These are phyloP conservation scores for Pseudomonodictys pantanalensis DNA, from an alignment of 495 filamentous ascomycete genomes.

Conservation along the genomic window DNA sequence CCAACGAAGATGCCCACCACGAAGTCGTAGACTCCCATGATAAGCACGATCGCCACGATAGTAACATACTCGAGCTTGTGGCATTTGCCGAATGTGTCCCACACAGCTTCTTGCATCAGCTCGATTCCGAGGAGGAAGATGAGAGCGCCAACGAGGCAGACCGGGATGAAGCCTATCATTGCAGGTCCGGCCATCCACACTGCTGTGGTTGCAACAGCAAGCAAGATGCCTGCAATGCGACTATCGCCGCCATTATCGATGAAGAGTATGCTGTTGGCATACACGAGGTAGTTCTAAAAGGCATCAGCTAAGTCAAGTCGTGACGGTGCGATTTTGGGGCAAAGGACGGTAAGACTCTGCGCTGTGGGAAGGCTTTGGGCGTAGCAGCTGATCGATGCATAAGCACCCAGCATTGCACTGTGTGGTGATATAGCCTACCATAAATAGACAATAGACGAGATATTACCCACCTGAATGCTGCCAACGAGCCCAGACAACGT, in stretches of 20 bases:
- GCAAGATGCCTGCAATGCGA: conserved; percentile 78
- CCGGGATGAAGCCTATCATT: conserved; percentile 89
- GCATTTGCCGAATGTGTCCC: conserved; percentile 82
- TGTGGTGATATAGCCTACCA: no score
- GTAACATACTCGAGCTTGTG: conserved; percentile 85
- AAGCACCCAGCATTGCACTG: no score
- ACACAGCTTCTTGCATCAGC: conserved; percentile 79
- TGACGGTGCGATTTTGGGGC: no score
- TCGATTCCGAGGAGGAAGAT: conserved; percentile 95
- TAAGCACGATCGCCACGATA: conserved; percentile 86
- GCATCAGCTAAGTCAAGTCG: no score
- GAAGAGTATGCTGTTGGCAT: conserved; percentile 93
- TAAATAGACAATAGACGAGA: background rate
- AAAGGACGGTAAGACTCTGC: no score
- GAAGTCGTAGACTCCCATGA: conserved; percentile 96
- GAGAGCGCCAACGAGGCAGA: conserved; percentile 92
- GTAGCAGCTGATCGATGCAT: no score
- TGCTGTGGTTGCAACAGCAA: conserved; percentile 74
- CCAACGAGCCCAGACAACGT: conserved; percentile 79
- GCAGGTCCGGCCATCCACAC: conserved; percentile 81
- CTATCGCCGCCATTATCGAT: conserved; percentile 86
- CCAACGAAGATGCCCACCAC: conserved; percentile 89
- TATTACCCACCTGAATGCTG: conserved; percentile 69
- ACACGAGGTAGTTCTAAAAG: conserved; percentile 91
- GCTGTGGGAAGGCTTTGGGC: no score